Evolutionary conservation across 257 asterid genomes (phyloP).

Genomic region (Apocynum venetum): DNA sequence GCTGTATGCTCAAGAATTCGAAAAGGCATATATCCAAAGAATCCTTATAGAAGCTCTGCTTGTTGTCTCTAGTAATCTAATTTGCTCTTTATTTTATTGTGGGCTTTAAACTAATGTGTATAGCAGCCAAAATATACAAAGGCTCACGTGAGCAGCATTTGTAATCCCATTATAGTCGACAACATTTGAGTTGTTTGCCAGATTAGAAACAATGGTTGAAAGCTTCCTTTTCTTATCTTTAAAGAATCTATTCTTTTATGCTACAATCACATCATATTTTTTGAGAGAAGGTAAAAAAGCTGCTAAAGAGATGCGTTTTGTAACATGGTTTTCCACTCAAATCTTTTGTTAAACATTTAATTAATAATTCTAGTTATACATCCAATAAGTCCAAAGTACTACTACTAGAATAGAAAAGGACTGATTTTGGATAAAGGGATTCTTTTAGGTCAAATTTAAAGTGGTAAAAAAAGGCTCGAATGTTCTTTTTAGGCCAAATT

Average conservation of each 20-base stretch:
- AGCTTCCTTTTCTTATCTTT: conserved; percentile 9
- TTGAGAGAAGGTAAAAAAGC: not conserved
- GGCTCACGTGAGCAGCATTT: conserved; percentile 10
- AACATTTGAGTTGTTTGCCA: conserved; percentile 19
- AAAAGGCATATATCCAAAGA: not conserved
- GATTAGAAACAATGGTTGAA: conserved; percentile 7
- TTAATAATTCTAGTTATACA: not conserved
- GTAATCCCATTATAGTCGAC: not conserved
- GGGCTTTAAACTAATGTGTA: not conserved
- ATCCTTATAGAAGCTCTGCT: not conserved
- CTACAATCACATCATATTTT: not conserved
- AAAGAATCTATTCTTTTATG: conserved; percentile 17
- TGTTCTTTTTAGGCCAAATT: conserved; percentile 14
- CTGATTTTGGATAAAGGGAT: not conserved
- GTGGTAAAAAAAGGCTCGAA: conserved; percentile 8
- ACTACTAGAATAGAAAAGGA: not conserved
- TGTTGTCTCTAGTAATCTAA: not conserved
- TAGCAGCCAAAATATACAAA: not conserved
- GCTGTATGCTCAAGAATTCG: no score
- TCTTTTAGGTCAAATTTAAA: conserved; percentile 12
- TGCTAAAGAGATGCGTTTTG: not conserved
- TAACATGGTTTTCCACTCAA: conserved; percentile 6
- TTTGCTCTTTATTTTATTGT: not conserved
- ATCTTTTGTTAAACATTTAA: not conserved
- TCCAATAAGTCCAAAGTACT: conserved; percentile 3